phyloP scores from a whole-genome alignment of 805 yeast species.

The Komagataella pseudopastoris region DNA sequence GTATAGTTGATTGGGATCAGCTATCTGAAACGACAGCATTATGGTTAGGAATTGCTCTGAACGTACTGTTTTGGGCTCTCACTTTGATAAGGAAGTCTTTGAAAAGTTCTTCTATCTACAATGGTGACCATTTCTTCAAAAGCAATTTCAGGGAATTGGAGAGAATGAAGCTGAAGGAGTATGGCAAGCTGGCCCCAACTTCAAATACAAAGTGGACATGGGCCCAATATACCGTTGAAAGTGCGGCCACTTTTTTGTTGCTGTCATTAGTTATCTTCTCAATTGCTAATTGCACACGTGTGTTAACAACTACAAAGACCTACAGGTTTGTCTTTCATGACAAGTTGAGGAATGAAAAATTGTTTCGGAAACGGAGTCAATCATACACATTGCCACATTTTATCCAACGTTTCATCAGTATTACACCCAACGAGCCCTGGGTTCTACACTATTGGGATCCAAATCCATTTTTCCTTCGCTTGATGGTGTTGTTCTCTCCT shows the following conservation, averaged over 20 bases:
- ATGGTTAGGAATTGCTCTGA: conserved; percentile 7
- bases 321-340: neutral
- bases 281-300: neutral
- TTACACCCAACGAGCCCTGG: neutral
- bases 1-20: conserved; percentile 15
- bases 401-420: neutral
- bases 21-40: conserved; percentile 7
- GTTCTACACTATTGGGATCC: neutral
- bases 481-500: neutral
- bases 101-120: conserved; percentile 1
- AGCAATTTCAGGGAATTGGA: conserved; percentile 1
- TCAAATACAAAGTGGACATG: neutral
- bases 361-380: neutral
- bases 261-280: neutral
- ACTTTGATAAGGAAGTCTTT: conserved; percentile 3
- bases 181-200: neutral
- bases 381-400: neutral
- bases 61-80: conserved; percentile 7
- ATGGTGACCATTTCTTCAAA: conserved; percentile 4
- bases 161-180: neutral
- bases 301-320: neutral
- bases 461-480: neutral
- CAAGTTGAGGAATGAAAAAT: neutral
- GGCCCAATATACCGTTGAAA: neutral
- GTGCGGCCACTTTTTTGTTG: neutral